Base-by-base conservation (phyloP, 2,329 filamentous ascomycete genomes). In the Pseudogymnoascus sp. region DNA sequence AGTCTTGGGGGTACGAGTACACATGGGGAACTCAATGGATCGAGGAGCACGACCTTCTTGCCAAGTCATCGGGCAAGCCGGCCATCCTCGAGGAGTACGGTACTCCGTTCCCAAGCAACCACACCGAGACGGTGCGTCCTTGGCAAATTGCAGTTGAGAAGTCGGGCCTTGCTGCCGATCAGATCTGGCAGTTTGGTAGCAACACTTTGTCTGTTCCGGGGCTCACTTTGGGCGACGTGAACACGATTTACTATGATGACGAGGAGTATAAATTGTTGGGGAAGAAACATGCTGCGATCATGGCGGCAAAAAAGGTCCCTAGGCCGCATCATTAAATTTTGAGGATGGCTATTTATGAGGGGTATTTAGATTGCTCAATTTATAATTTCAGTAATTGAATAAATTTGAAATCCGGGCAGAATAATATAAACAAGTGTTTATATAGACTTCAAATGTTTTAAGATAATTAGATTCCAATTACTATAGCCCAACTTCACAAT, bases 1-100 rank as follows among this genome's bases (percentile, higher is more conserved):
- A 71, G 21, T 72, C 72, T 63, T 82, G 79, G 78, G 65, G 66
- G 35, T 72, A 71, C 43, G 67, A 68, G 35, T 69, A 69, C 63
- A 68, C 70, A 29, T 80, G 76, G 73, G 81, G 78, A 11, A 76
- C 74, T 55, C 69, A 71, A 8, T 83, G 80, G 80, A 76, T 81
- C 62, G 68, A 70, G 10, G 71, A 77, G 7, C 80, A 83, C 65
- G 78, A 73, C 35, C 70, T 68, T 16, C 69, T 73, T 38, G 77
- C 76, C 43, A 63, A 68, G 60, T 63, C 70, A 26, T 65, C 72
- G n/a, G 73, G 72, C 35, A 78, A 78, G 64, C 74, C 75, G 2
- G 71, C 73, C 60, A 63, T 77, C 16, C 69, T 76, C 16, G 75
- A 77, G 62, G 74, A 77, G 63, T 77, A 76, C 60, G 74, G 74